Conservation (phyloP, 192 early-diverging fungal species). For the Backusella psychrophila region DNA sequence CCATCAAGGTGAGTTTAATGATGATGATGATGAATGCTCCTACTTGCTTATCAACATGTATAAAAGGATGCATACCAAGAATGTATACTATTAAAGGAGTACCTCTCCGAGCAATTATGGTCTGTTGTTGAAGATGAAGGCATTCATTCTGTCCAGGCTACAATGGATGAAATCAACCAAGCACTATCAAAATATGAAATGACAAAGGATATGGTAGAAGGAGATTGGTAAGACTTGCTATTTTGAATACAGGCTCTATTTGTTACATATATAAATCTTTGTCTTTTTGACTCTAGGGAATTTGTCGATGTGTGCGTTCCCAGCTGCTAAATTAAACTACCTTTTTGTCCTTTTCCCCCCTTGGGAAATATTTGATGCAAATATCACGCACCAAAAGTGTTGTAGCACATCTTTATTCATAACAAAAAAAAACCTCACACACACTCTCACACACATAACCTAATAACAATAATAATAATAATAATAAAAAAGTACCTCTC, state of each 20-base stretch:
- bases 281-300: neutral
- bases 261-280: neutral
- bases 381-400: neutral
- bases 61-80: neutral
- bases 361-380: conserved; percentile 8
- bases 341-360: neutral
- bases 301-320: neutral
- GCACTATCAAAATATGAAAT: neutral
- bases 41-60: neutral
- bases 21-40: no score
- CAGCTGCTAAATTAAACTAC: neutral
- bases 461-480: neutral
- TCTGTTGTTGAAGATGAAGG: neutral
- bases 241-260: neutral
- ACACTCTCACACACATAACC: neutral
- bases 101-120: neutral
- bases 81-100: neutral
- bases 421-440: neutral
- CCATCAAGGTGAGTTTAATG: neutral
- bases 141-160: neutral
- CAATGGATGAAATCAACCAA: neutral
- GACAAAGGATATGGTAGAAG: neutral
- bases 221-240: neutral
- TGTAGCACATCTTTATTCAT: neutral
- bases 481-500: neutral